Evolutionary conservation across 108 stramenopile genomes (phyloP).

Genomic region (Cyclotella cryptica): DNA sequence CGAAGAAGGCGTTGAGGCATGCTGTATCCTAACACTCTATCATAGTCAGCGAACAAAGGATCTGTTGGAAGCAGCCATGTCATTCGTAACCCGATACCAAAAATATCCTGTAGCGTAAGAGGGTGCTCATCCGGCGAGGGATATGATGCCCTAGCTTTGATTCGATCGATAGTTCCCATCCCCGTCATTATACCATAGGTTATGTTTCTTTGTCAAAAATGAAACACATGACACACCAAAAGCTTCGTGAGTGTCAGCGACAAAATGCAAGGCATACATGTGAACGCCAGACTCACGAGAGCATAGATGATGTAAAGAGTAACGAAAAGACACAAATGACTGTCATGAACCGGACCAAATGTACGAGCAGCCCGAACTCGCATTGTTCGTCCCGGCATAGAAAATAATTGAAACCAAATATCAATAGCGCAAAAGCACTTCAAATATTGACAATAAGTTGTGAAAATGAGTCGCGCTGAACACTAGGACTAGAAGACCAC

Average conservation of each 20-base stretch:
- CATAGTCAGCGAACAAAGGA: slow-evolving; percentile 84
- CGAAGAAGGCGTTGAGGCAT: slow-evolving; percentile 80
- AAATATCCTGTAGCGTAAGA: slow-evolving; percentile 68
- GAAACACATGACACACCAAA: slow-evolving; percentile 18
- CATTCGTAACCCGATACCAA: slow-evolving; percentile 72
- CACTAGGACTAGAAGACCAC: background rate
- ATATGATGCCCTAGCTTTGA: slow-evolving; percentile 53
- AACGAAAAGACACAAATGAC: slow-evolving; percentile 67
- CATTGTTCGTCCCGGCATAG: slow-evolving; percentile 73
- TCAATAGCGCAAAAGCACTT: slow-evolving; percentile 76
- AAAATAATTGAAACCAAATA: slow-evolving; percentile 86
- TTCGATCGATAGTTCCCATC: slow-evolving; percentile 91
- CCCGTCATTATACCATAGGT: slow-evolving; percentile 88
- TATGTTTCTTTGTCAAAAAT: slow-evolving; percentile 60
- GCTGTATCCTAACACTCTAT: slow-evolving; percentile 75
- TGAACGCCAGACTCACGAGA: slow-evolving; percentile 26
- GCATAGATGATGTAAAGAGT: slow-evolving; percentile 83
- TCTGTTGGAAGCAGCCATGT: slow-evolving; percentile 84
- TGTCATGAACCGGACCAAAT: slow-evolving; percentile 82
- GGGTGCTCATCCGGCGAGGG: slow-evolving; percentile 69
- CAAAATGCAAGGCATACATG: slow-evolving; percentile 2
- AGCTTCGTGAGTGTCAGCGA: background rate
- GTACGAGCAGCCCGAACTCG: slow-evolving; percentile 73
- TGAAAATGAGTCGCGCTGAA: background rate
- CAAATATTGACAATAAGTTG: background rate